Conservation (phyloP, 495 filamentous ascomycete species). For the Aspergillus avenaceus region DNA sequence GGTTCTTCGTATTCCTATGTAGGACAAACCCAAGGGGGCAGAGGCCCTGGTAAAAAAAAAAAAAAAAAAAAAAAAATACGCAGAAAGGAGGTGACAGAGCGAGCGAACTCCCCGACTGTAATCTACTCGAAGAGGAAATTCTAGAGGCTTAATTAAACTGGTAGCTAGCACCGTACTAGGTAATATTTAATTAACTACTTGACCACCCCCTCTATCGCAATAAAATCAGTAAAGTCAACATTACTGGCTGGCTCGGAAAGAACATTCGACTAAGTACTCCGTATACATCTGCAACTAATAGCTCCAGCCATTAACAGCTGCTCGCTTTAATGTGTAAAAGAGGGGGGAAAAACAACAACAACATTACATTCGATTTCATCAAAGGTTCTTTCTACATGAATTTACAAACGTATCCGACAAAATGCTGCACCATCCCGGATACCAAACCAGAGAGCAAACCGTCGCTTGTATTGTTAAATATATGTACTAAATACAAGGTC, state of each 20-base stretch:
- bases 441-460: neutral
- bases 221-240: no score
- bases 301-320: neutral
- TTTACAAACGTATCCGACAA: neutral
- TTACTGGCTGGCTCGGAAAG: no score
- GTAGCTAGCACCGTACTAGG: no score
- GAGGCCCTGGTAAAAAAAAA: neutral
- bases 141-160: neutral
- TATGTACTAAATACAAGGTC: constrained; percentile 7
- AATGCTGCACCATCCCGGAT: neutral
- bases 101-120: neutral
- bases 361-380: neutral
- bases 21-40: neutral
- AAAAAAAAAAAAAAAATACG: neutral
- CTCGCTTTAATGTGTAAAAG: no score
- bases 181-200: no score
- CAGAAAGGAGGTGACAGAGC: neutral
- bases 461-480: neutral
- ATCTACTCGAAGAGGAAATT: neutral
- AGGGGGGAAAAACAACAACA: no score
- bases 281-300: neutral
- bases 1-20: neutral
- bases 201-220: no score
- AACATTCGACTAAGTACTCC: neutral
- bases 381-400: neutral